These are phyloP conservation scores for Populus pruinosa DNA, from an alignment of 345 rosid species.

Conservation along the genomic window DNA sequence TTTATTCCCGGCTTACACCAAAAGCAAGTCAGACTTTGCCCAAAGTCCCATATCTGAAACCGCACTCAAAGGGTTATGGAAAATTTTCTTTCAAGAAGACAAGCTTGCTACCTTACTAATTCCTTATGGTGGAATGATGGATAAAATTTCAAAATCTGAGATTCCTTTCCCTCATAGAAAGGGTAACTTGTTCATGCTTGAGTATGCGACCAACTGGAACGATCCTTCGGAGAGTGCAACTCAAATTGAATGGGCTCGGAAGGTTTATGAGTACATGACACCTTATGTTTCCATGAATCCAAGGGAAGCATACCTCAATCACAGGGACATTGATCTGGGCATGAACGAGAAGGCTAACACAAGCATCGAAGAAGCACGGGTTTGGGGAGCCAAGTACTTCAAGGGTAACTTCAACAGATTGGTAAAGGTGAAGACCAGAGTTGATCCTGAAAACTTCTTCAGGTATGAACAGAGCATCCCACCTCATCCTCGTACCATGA, in stretches of 20 bases:
- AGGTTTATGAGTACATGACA: conserved; percentile 19
- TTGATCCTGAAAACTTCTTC: conserved; percentile 29
- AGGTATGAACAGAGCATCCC: conserved; percentile 32
- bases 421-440: conserved; percentile 25
- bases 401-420: conserved; percentile 18
- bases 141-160: conserved; percentile 30
- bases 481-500: conserved; percentile 1
- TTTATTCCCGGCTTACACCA: conserved; percentile 18
- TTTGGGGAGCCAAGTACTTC: conserved; percentile 21
- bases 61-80: conserved; percentile 27
- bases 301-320: conserved; percentile 23
- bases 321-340: conserved; percentile 29
- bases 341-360: conserved; percentile 3
- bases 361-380: conserved; percentile 2
- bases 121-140: conserved; percentile 78
- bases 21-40: conserved; percentile 40
- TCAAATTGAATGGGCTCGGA: conserved; percentile 23
- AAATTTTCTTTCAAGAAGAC: conserved; percentile 46
- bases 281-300: conserved; percentile 26
- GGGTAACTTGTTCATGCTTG: conserved; percentile 23
- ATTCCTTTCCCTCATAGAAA: conserved; percentile 35
- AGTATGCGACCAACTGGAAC: conserved; percentile 20
- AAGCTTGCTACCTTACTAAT: conserved; percentile 51
- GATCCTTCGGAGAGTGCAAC: conserved; percentile 1
- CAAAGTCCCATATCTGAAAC: conserved; percentile 29